Evolutionary conservation across 352 stramenopile species (phyloP), one percentile per base, ranked within the genome.

Genomic region (Globisporangium splendens): DNA sequence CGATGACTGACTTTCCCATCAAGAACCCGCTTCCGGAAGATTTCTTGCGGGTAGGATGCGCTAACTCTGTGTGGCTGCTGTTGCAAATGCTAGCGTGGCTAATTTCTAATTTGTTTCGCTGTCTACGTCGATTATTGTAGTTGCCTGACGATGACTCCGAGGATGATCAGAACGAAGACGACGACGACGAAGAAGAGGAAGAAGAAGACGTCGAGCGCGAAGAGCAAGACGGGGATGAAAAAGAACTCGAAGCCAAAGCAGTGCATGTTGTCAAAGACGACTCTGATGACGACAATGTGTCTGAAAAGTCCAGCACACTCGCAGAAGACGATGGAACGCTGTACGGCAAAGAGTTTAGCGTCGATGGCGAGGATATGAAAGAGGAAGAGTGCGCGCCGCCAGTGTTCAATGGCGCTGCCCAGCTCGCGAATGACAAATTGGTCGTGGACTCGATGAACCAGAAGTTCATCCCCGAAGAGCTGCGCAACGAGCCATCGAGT

Each of bases 361-460:
- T 77, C 5, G 68, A 70, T 18, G 68, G 74, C 14, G 75, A 74
- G 10, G 73, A 78, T 21, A 70, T 86, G 61, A 59, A 59, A 17
- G 70, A 75, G 15, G 73, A 88, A 15, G 77, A 85, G 49, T 69
- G 79, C 13, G 56, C 86, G n/a, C 63, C 73, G 8, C 75, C 75
- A 0, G 69, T 89, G 33, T 72, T 89, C 50, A 67, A 83, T 49
- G 72, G 73, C 33, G 75, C 75, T 49, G 71, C 77, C 4, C 77
- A 86, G 31, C 68, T 74, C 15, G 79, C 80, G 14, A 89, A 80
- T 59, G 75, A 85, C 39, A 85, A 89, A 64, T 84, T 93, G 46
- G 77, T 93, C n/a, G 68, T 68, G 0, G 83, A 93, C 55, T 87
- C 83, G 53, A 90, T 93, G 80, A 88, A 88, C 52, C 79, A 88